Evolutionary conservation across 1,139 yeast genomes (phyloP).

Genomic region (Blastobotrys arbuscula): DNA sequence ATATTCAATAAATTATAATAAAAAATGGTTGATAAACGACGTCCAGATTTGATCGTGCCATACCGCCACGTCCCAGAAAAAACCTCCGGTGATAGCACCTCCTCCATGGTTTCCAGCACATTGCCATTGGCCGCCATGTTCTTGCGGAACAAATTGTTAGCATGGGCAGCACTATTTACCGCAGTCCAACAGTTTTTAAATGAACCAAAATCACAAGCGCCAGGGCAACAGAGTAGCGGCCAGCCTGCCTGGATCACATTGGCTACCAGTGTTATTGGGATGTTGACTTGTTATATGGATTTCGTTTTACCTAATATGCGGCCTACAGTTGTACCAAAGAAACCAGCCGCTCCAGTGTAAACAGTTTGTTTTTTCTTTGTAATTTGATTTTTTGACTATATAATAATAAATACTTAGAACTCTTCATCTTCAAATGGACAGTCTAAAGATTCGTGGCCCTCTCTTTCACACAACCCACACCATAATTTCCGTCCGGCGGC

Average conservation of each 20-base stretch:
- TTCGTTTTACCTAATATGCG: constrained; percentile 31
- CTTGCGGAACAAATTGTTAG: constrained; percentile 42
- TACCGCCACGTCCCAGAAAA: constrained; percentile 11
- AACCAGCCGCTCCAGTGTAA: constrained; percentile 7
- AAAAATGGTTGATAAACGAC: constrained; percentile 24
- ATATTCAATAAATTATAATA: too few relatives aligned
- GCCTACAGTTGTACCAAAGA: constrained; percentile 18
- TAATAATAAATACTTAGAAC: constrained; percentile 7
- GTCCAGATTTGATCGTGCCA: constrained; percentile 31
- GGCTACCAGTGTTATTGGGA: constrained; percentile 30
- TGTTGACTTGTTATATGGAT: constrained; percentile 35
- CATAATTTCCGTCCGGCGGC: constrained; percentile 70
- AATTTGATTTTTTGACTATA: not conserved
- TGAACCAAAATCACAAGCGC: constrained; percentile 40
- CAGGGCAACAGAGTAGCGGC: constrained; percentile 16
- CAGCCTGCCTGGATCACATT: constrained; percentile 34
- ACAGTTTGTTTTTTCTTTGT: not conserved
- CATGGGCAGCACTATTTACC: constrained; percentile 54
- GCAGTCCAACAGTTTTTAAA: constrained; percentile 48
- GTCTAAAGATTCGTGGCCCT: constrained; percentile 79
- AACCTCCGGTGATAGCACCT: constrained; percentile 16
- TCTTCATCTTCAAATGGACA: constrained; percentile 75
- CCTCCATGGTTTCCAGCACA: constrained; percentile 44
- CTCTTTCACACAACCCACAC: constrained; percentile 91
- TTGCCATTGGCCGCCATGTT: constrained; percentile 65